phyloP scores from a whole-genome alignment of 352 stramenopile genomes.

The Pythium chondricola region DNA sequence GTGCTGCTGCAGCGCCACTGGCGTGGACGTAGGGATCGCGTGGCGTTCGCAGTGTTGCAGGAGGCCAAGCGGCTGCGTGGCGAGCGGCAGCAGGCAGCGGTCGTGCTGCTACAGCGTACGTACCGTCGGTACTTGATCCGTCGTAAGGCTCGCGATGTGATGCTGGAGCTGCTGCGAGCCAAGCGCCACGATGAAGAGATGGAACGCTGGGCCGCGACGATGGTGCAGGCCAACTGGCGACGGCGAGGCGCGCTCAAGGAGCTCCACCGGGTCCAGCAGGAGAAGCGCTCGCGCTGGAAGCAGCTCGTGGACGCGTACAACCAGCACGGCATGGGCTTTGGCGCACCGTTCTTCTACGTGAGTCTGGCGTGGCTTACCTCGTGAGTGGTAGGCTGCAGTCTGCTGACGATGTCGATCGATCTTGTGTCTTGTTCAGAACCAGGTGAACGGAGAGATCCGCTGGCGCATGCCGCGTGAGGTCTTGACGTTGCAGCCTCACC shows the following conservation, averaged over 20 bases:
- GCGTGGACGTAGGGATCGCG: conserved; percentile 34
- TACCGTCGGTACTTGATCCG: conserved; percentile 42
- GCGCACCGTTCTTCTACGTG: conserved; percentile 91
- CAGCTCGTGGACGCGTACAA: conserved; percentile 85
- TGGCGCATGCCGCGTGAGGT: conserved; percentile 89
- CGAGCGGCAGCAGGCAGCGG: conserved; percentile 26
- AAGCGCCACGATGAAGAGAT: conserved; percentile 48
- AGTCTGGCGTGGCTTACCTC: conserved; percentile 5
- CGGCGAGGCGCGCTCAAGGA: conserved; percentile 28
- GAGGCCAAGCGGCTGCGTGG: conserved; percentile 29
- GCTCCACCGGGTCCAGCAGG: conserved; percentile 26
- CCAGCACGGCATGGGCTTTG: conserved; percentile 52
- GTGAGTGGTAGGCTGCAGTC: neutral
- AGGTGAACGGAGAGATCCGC: conserved; percentile 86
- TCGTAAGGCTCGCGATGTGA: conserved; percentile 31
- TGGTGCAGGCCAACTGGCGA: conserved; percentile 69
- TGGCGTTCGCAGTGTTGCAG: conserved; percentile 30
- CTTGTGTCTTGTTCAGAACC: conserved; percentile 48
- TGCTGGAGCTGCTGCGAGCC: conserved; percentile 35
- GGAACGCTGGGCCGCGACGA: conserved; percentile 55
- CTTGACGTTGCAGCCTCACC: conserved; percentile 65
- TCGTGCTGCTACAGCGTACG: conserved; percentile 36
- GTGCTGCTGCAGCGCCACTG: conserved; percentile 48
- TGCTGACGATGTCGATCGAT: neutral
- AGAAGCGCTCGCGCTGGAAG: conserved; percentile 84